These are phyloP conservation scores for Spinellus fusiger DNA, from an alignment of 192 early-diverging fungal genomes.

Conservation along the genomic window DNA sequence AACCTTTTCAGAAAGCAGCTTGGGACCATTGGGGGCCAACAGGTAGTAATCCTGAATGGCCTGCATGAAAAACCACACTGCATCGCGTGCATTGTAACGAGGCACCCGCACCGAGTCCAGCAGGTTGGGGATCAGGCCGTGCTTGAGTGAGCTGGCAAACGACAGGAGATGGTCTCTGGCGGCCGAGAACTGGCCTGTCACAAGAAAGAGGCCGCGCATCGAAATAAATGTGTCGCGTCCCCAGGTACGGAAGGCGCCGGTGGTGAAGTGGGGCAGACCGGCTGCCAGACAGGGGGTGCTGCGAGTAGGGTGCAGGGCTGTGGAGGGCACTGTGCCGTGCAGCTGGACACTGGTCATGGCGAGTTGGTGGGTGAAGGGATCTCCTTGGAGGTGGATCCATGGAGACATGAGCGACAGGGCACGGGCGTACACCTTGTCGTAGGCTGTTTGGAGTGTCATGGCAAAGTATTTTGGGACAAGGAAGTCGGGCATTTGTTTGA, in stretches of 20 bases:
- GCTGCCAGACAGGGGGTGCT: slow-evolving; percentile 73
- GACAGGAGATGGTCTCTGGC: slow-evolving; percentile 83
- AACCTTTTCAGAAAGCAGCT: slow-evolving; percentile 65
- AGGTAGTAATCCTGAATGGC: slow-evolving; percentile 86
- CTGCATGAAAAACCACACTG: slow-evolving; percentile 94
- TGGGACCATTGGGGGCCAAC: slow-evolving; percentile 63
- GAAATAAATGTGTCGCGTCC: slow-evolving; percentile 98
- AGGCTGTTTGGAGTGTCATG: slow-evolving; percentile 69
- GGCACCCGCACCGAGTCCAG: slow-evolving; percentile 80
- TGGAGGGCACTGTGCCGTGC: slow-evolving; percentile 74
- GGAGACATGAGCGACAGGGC: slow-evolving; percentile 59
- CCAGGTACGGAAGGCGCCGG: slow-evolving; percentile 92
- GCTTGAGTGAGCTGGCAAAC: slow-evolving; percentile 87
- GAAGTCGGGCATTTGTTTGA: slow-evolving; percentile 74
- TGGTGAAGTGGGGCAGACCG: slow-evolving; percentile 92
- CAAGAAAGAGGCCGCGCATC: slow-evolving; percentile 75
- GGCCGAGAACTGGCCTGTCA: slow-evolving; percentile 76
- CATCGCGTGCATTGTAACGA: slow-evolving; percentile 94
- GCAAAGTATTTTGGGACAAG: slow-evolving; percentile 94
- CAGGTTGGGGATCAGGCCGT: slow-evolving; percentile 96
- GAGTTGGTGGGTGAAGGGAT: slow-evolving; percentile 64
- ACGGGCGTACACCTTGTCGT: slow-evolving; percentile 59
- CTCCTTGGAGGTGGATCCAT: slow-evolving; percentile 46
- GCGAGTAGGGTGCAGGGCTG: slow-evolving; percentile 68
- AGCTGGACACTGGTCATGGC: slow-evolving; percentile 83